Conservation (phyloP, 106 monocot genomes). For the Dendrobium chrysotoxum region DNA sequence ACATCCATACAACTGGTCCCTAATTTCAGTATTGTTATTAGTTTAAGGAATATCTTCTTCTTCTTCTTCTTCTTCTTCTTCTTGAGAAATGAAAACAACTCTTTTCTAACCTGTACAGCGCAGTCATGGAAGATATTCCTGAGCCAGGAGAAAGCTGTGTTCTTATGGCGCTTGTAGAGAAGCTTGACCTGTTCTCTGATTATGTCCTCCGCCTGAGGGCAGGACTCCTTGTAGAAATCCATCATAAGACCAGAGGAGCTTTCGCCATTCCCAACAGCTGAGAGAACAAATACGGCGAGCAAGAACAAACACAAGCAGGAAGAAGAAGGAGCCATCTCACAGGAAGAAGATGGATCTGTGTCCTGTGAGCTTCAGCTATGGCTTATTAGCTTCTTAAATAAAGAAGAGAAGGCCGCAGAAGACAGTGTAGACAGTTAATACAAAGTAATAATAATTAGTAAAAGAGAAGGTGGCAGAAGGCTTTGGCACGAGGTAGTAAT, state of each 20-base stretch:
- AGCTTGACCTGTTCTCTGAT: slow-evolving; percentile 74
- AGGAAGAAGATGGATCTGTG: background rate
- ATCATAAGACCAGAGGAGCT: slow-evolving; percentile 35
- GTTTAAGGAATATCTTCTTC: no score
- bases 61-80: no score
- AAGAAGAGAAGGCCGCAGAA: background rate
- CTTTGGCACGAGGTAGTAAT: no score
- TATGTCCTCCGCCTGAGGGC: slow-evolving; percentile 80
- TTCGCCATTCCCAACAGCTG: background rate
- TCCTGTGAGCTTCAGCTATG: background rate
- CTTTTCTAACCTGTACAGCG: slow-evolving; percentile 48
- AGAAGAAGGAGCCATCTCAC: slow-evolving; percentile 10
- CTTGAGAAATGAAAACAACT: no score
- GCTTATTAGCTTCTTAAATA: background rate
- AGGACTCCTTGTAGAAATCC: slow-evolving; percentile 87
- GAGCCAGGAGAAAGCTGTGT: slow-evolving; percentile 91
- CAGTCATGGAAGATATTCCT: slow-evolving; percentile 89
- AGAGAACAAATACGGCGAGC: slow-evolving; percentile 13
- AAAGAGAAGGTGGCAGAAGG: no score
- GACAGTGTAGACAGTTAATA: background rate
- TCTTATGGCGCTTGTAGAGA: slow-evolving; percentile 87
- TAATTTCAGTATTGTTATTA: no score
- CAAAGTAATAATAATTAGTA: no score
- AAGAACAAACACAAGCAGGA: slow-evolving; percentile 20
- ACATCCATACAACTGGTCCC: no score